Base-by-base conservation (phyloP, 2,329 filamentous ascomycete genomes). In the Sporothrix protearum region DNA sequence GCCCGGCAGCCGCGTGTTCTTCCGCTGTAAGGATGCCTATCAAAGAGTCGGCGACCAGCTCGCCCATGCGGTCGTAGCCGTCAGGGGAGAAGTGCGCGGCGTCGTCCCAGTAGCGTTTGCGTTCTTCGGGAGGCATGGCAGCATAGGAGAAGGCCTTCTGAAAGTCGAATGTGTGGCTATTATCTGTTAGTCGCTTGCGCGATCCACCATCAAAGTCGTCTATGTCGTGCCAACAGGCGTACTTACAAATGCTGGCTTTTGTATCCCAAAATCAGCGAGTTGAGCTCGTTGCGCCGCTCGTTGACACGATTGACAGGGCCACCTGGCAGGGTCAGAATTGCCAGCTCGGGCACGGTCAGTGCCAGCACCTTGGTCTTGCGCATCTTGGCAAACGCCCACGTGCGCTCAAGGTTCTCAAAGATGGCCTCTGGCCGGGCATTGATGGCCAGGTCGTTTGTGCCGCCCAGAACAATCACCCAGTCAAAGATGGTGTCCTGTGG, bases 41-140 rank as follows among this genome's bases (percentile, higher is more conserved):
- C 10, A 91, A 78, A 39, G 80, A 82, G 30, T 84, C 82, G 63
- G 85, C 88, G 67, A 91, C 81, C 71, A 85, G 82, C 51, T 83
- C 81, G 1, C 89, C 89, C 82, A 91, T 87, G 75, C 86, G 80
- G 76, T 89, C 84, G 80, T 91, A 91, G 8, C 89, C 89, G 7
- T 81, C 82, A 0, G 81, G 78, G 0, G 85, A 86, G 10, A 90
- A 81, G 79, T 91, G 89, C 28, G 91, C 74, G 22, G 83, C 83
- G 78, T 91, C 89, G 74, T 88, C 83, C 87, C 88, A 91, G 75
- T 88, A 86, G 71, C 79, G 80, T 1, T 80, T 73, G 28, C 83
- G 81, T 71, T 86, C 83, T 0, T 80, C 76, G 8, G 82, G 78
- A 1, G 82, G 76, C 76, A 90, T 83, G 19, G 78, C 76, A 74